Evolutionary conservation across 257 asterid genomes (phyloP).

Genomic region (Solanum tacnaense): DNA sequence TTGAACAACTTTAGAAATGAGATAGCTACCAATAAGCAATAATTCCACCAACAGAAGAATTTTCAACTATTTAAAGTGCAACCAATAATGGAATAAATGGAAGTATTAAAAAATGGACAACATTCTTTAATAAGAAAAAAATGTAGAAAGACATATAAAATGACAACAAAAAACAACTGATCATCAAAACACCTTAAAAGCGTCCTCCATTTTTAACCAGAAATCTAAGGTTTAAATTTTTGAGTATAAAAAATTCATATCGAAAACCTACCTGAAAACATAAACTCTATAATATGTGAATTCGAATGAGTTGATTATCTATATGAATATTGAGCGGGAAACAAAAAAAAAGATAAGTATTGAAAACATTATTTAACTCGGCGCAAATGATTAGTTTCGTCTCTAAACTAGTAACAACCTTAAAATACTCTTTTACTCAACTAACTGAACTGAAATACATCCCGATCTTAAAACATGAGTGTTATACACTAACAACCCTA

Average conservation of each 20-base stretch:
- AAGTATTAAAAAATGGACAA: neutral
- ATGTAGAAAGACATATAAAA: neutral
- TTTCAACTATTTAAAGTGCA: neutral
- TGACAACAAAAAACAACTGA: neutral
- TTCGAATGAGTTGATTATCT: neutral
- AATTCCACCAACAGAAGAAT: neutral
- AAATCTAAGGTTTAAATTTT: too few relatives aligned
- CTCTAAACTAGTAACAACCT: too few relatives aligned
- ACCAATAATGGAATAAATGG: neutral
- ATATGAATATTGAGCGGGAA: neutral
- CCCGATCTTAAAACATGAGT: too few relatives aligned
- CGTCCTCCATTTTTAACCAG: neutral
- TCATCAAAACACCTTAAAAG: neutral
- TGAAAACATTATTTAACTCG: too few relatives aligned
- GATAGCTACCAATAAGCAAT: neutral
- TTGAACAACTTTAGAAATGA: neutral
- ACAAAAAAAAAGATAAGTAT: too few relatives aligned
- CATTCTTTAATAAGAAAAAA: neutral
- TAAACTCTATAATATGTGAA: neutral
- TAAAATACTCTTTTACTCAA: too few relatives aligned
- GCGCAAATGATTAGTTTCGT: too few relatives aligned
- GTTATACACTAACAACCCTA: too few relatives aligned
- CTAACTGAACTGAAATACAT: too few relatives aligned
- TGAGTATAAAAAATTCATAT: too few relatives aligned
- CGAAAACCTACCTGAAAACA: too few relatives aligned